Conservation (phyloP, 768 basidiomycete species). For the Infundibulicybe gibba region DNA sequence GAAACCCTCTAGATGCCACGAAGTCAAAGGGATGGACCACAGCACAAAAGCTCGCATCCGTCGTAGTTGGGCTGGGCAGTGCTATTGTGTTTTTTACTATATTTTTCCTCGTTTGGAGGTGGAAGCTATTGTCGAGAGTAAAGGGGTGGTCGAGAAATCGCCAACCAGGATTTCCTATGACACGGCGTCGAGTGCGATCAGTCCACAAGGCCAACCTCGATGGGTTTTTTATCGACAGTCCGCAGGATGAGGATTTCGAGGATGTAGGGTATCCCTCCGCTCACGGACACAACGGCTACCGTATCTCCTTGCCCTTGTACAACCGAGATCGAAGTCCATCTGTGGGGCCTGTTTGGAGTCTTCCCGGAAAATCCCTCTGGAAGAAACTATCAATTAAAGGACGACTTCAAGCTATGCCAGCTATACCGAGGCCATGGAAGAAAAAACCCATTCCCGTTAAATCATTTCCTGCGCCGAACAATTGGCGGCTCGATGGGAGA, state of each 20-base stretch:
- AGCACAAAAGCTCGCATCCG: conserved; percentile 6
- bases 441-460: conserved; percentile 8
- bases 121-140: conserved; percentile 1
- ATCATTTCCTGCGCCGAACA: conserved; percentile 8
- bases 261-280: not conserved
- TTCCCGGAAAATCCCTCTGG: conserved; percentile 6
- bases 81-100: not conserved
- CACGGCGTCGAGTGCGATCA: conserved; percentile 1
- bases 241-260: conserved; percentile 8
- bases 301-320: no score
- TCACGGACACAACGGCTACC: no score
- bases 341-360: conserved; percentile 1
- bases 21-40: not conserved
- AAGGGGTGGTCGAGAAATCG: not conserved
- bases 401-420: not conserved
- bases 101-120: not conserved
- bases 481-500: conserved; percentile 2
- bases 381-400: conserved; percentile 1
- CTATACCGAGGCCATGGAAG: conserved; percentile 11
- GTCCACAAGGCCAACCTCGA: conserved; percentile 5
- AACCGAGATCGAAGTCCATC: not conserved
- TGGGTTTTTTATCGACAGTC: conserved; percentile 13
- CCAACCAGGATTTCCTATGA: not conserved
- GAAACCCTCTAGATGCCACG: not conserved
- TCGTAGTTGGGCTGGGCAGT: conserved; percentile 4